Evolutionary conservation across 192 early-diverging fungal genomes (phyloP).

Genomic region (Gryganskiella cystojenkinii): DNA sequence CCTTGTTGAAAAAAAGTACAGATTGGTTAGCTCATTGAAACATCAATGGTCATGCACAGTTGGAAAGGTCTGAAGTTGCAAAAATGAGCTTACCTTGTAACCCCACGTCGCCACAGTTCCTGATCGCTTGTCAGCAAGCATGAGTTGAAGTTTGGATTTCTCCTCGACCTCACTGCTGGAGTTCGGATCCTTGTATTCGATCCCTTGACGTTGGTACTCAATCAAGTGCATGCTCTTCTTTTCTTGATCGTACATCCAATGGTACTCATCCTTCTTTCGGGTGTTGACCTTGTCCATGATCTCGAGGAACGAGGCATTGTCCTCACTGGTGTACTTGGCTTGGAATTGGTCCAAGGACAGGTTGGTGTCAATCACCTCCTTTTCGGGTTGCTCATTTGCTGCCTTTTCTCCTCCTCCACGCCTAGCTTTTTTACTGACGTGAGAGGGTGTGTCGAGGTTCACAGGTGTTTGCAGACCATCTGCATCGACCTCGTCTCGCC

Average conservation of each 20-base stretch:
- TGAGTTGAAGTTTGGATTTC: slow-evolving; percentile 34
- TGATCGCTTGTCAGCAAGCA: slow-evolving; percentile 21
- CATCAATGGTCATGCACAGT: background rate
- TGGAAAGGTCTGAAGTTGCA: background rate
- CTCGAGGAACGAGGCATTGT: slow-evolving; percentile 81
- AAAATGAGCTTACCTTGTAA: slow-evolving; percentile 57
- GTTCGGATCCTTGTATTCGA: slow-evolving; percentile 5
- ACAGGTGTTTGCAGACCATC: slow-evolving; percentile 15
- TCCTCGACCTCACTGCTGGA: slow-evolving; percentile 2
- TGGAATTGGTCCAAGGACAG: slow-evolving; percentile 80
- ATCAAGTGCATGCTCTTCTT: slow-evolving; percentile 42
- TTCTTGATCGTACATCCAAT: slow-evolving; percentile 77
- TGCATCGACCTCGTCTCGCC: slow-evolving; percentile 8
- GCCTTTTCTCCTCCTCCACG: background rate
- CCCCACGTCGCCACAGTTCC: slow-evolving; percentile 63
- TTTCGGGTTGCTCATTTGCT: background rate
- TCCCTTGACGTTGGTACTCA: slow-evolving; percentile 32
- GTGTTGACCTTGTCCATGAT: slow-evolving; percentile 71
- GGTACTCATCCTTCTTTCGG: slow-evolving; percentile 65
- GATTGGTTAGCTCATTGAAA: background rate
- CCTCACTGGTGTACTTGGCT: slow-evolving; percentile 79
- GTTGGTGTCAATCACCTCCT: slow-evolving; percentile 55
- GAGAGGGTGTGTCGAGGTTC: slow-evolving; percentile 38
- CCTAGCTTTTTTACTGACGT: slow-evolving; percentile 7
- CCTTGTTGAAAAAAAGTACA: slow-evolving; percentile 25